phyloP scores from a whole-genome alignment of 2,329 filamentous ascomycete genomes.

The Aspergillus hortae region DNA sequence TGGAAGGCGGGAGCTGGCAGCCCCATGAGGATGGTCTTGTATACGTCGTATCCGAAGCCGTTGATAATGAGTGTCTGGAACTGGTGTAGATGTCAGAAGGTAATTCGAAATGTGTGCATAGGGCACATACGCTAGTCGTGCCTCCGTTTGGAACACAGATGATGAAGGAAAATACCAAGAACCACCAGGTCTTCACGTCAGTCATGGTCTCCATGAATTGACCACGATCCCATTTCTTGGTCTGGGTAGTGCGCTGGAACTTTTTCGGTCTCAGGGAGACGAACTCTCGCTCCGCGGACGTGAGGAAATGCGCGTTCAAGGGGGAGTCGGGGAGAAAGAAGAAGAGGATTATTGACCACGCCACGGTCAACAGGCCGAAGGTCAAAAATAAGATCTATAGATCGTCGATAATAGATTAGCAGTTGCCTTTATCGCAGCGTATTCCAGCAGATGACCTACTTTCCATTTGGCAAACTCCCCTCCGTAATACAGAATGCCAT shows the following conservation, averaged over 20 bases:
- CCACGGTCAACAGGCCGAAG: conserved; percentile 14
- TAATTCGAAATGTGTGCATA: background rate
- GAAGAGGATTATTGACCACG: conserved; percentile 11
- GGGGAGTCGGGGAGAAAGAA: conserved; percentile 16
- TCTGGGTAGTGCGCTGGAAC: conserved; percentile 8
- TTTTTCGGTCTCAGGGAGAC: conserved; percentile 8
- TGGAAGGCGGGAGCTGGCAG: conserved; percentile 18
- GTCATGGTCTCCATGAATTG: conserved; percentile 30
- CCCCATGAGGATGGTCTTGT: conserved; percentile 20
- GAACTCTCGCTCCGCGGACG: conserved; percentile 8
- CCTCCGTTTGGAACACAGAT: conserved; percentile 17
- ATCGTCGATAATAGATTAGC: background rate
- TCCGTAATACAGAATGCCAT: conserved; percentile 17
- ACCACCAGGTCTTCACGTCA: conserved; percentile 32
- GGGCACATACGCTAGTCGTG: conserved; percentile 13
- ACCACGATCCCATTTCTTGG: conserved; percentile 6
- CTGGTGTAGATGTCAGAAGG: conserved; percentile 1
- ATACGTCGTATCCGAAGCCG: conserved; percentile 20
- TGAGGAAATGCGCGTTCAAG: conserved; percentile 13
- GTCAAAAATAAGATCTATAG: conserved; percentile 15
- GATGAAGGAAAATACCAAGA: conserved; percentile 19
- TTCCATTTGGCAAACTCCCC: conserved; percentile 11
- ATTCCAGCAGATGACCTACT: conserved; percentile 1
- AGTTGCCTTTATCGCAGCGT: no score
- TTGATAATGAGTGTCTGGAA: conserved; percentile 18